Evolutionary conservation across 2,329 filamentous ascomycete species (phyloP).

Genomic region (Stachybotrys chlorohalonatus): DNA sequence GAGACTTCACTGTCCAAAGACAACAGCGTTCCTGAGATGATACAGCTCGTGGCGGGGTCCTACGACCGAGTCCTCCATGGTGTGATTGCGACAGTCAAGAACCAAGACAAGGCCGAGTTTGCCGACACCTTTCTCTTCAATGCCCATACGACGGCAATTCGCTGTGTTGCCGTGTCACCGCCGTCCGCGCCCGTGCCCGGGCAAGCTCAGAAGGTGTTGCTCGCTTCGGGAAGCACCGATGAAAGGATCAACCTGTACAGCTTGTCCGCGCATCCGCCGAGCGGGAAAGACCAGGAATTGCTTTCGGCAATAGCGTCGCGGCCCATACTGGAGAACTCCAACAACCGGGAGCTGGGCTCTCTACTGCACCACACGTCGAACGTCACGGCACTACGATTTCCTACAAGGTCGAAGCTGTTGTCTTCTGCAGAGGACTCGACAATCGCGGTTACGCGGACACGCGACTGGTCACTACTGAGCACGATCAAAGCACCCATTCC

Average conservation of each 20-base stretch:
- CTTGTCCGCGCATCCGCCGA: slow-evolving; percentile 62
- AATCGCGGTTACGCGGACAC: slow-evolving; percentile 75
- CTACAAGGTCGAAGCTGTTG: slow-evolving; percentile 77
- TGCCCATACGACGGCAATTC: slow-evolving; percentile 82
- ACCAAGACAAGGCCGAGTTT: slow-evolving; percentile 49
- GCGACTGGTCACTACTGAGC: slow-evolving; percentile 83
- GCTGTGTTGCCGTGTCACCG: slow-evolving; percentile 78
- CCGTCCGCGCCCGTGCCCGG: slow-evolving; percentile 51
- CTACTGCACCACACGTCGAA: slow-evolving; percentile 79
- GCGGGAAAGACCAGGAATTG: slow-evolving; percentile 43
- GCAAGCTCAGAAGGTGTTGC: slow-evolving; percentile 71
- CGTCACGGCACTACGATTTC: slow-evolving; percentile 73
- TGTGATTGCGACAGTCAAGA: slow-evolving; percentile 61
- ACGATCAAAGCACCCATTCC: slow-evolving; percentile 84
- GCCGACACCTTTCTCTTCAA: slow-evolving; percentile 94
- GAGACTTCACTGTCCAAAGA: slow-evolving; percentile 9
- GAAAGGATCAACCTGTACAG: slow-evolving; percentile 94
- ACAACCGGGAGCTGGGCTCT: slow-evolving; percentile 80
- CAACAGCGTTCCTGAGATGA: slow-evolving; percentile 36
- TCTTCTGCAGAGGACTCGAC: slow-evolving; percentile 86
- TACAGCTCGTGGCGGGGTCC: slow-evolving; percentile 87
- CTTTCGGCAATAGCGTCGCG: slow-evolving; percentile 62
- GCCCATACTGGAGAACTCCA: slow-evolving; percentile 72
- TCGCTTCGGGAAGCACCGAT: slow-evolving; percentile 88
- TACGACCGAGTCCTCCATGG: slow-evolving; percentile 93